phyloP scores from a whole-genome alignment of 768 basidiomycete genomes.

The Xerocomus potaroensis region DNA sequence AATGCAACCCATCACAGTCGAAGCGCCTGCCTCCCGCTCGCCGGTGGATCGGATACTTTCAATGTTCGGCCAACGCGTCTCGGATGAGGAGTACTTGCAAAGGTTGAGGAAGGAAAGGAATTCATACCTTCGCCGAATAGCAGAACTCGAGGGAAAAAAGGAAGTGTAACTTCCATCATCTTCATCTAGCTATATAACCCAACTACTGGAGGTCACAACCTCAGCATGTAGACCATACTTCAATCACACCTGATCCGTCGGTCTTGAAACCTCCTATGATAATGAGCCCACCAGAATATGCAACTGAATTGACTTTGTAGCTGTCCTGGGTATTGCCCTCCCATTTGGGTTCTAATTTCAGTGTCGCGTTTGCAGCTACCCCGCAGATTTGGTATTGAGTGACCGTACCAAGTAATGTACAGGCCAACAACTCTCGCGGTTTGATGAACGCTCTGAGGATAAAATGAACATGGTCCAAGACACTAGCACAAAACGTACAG shows the following conservation, averaged over 20 bases:
- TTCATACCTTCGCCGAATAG: slow-evolving; percentile 51
- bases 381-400: slow-evolving; percentile 45
- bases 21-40: slow-evolving; percentile 5
- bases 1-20: slow-evolving; percentile 13
- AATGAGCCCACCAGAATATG: slow-evolving; percentile 44
- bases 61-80: slow-evolving; percentile 38
- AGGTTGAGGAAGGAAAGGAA: slow-evolving; percentile 57
- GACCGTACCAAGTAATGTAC: slow-evolving; percentile 60
- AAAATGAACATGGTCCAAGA: slow-evolving; percentile 1
- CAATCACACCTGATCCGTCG: slow-evolving; percentile 58
- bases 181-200: not conserved
- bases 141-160: slow-evolving; percentile 45
- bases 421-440: slow-evolving; percentile 44
- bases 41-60: slow-evolving; percentile 37
- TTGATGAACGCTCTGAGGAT: slow-evolving; percentile 46
- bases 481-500: slow-evolving; percentile 41
- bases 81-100: slow-evolving; percentile 69
- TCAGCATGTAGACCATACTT: slow-evolving; percentile 45
- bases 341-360: slow-evolving; percentile 46
- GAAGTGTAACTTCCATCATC: slow-evolving; percentile 6
- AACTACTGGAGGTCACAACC: not conserved
- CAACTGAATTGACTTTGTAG: slow-evolving; percentile 65
- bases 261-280: slow-evolving; percentile 59
- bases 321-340: slow-evolving; percentile 38
- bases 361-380: slow-evolving; percentile 33